Base-by-base conservation (phyloP, 176 grass and related monocot species). In the Pharus latifolius region DNA sequence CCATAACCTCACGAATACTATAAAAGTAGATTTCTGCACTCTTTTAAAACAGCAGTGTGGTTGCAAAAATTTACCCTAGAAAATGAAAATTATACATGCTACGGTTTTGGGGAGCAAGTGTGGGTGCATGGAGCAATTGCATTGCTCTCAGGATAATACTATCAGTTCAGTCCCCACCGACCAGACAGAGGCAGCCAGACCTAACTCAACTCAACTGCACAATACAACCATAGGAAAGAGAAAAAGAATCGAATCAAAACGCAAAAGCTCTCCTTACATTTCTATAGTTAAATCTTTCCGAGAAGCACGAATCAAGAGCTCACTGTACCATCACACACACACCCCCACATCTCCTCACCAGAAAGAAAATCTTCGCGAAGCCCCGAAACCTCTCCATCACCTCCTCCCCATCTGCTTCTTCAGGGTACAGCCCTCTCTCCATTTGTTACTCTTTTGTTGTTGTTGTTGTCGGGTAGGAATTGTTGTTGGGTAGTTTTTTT, bases 121-220 rank as follows among this genome's bases (percentile, higher is more conserved):
- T 2, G 66, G 34, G 45, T 55, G 18, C 47, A 34, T 37, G 57
- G 19, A 72, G 1, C 64, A n/a, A n/a, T n/a, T n/a, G n/a, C n/a
- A 40, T 0, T 10, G 27, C 48, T 12, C 1, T 26, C 35, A 27
- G 58, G 60, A 49, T 66, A 74, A 66, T n/a, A n/a, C n/a, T n/a
- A n/a, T 74, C 30, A 30, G 9, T 26, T 12, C n/a, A n/a, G n/a
- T n/a, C 30, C 49, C 10, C 54, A 78, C 74, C 81, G 67, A 43
- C 74, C 74, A 48, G 7, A 14, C 65, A 5, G 28, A 58, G 53
- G 44, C 14, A 9, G 22, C n/a, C 2, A 22, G 66, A 18, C 4
- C 18, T 42, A 51, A 33, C n/a, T n/a, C n/a, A n/a, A n/a, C n/a
- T 60, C 53, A 28, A 49, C 49, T 1, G 48, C 22, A 14, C 37